Base-by-base conservation (phyloP, 495 filamentous ascomycete species). In the Parathielavia hyrcaniae region DNA sequence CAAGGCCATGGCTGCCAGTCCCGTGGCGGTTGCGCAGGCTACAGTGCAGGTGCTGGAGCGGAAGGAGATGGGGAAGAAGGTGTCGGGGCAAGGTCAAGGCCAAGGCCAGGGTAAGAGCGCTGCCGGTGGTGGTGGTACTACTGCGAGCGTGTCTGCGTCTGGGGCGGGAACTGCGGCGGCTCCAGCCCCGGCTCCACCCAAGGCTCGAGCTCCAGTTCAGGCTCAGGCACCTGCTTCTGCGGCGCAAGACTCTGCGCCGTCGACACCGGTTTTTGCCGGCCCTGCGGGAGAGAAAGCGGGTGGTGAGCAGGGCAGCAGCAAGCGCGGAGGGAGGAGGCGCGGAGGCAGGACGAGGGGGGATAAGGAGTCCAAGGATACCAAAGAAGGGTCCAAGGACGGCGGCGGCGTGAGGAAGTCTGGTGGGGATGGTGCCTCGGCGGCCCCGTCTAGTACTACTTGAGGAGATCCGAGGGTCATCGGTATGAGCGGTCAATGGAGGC, bases 31-130 rank as follows among this genome's bases (percentile, higher is more conserved):
- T 11, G 91, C 86, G 12, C 86, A 92, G 71, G 90, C 89, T 10
- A 85, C 87, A 7, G 89, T 96, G 8, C 87, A 91, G 62, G 88
- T 96, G 12, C 73, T 95, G 13, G 90, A 96, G 73, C 77, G 87
- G 51, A 91, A 90, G 73, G 83, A 86, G 48, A 69, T 69, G 8
- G 72, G 71, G 12, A 68, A 68, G 61, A 70, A 66, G 55, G 54
- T 38, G 13, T 9, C 35, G 13, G 50, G 26, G 17, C 46, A 41
- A 6, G 50, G 44, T n/a, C 2, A 19, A 35, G 16, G 10, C 1
- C 20, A 41, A 20, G 45, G n/a, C 5, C 49, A 62, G 23, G 59
- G 48, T 19, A 60, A 65, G 62, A 16, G 50, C 4, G 46, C 35
- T n/a, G 12, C 20, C 45, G 45, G 49, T 17, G 46, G 26, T n/a